Conservation (phyloP, 2,329 filamentous ascomycete genomes). For the Beauveria pseudobassiana region DNA sequence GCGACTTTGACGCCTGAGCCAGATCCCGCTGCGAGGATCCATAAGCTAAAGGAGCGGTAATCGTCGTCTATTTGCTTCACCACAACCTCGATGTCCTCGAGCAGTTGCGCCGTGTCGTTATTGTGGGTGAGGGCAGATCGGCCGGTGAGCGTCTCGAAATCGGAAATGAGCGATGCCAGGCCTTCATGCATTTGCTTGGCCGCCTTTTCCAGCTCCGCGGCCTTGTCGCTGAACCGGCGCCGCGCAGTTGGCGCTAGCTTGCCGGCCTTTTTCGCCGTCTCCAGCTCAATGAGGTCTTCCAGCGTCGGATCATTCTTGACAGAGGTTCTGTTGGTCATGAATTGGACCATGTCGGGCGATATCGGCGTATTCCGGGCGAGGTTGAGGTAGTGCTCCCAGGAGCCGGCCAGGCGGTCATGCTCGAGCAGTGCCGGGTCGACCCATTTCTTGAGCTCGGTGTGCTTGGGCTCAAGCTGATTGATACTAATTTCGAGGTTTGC, state of each 20-base stretch:
- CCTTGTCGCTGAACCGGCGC: conserved; percentile 51
- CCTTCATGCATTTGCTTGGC: conserved; percentile 53
- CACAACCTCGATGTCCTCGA: conserved; percentile 80
- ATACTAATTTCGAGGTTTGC: conserved; percentile 75
- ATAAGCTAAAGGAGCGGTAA: conserved; percentile 65
- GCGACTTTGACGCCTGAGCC: conserved; percentile 55
- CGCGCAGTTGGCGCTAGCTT: conserved; percentile 52
- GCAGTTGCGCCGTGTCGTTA: conserved; percentile 59
- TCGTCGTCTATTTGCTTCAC: conserved; percentile 82
- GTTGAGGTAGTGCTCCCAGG: conserved; percentile 62
- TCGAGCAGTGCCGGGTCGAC: conserved; percentile 59
- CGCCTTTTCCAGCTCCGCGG: conserved; percentile 52
- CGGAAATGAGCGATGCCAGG: conserved; percentile 53
- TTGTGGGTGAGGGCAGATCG: conserved; percentile 49
- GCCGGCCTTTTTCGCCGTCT: conserved; percentile 65
- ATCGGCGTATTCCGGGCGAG: conserved; percentile 58
- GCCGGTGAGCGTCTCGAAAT: conserved; percentile 52
- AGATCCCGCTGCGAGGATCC: conserved; percentile 54
- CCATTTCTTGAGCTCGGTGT: conserved; percentile 64
- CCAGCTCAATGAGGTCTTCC: conserved; percentile 68
- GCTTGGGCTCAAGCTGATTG: conserved; percentile 63
- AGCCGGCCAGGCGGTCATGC: conserved; percentile 53
- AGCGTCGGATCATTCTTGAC: conserved; percentile 49
- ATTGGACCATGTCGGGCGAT: conserved; percentile 56
- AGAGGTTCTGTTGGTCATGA: conserved; percentile 47